These are phyloP conservation scores for Alternaria sp. DNA, from an alignment of 2,329 filamentous ascomycete species.

Conservation along the genomic window DNA sequence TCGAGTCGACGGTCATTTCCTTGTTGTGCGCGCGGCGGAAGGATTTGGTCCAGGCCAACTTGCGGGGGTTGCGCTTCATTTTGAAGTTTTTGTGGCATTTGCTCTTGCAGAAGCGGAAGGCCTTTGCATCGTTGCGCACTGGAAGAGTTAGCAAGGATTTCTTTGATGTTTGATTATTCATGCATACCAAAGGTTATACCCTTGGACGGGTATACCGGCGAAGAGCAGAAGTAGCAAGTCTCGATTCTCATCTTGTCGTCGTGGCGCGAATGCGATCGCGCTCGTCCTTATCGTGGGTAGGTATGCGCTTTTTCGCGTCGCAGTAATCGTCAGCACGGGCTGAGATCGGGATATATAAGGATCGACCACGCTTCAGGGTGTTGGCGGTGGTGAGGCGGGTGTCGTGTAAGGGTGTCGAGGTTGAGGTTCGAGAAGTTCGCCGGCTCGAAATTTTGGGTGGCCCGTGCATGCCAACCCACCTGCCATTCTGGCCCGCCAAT, in stretches of 20 bases:
- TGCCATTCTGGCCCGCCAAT: conserved; percentile 13
- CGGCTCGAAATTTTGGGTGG: conserved; percentile 22
- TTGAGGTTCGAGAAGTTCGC: conserved; percentile 3
- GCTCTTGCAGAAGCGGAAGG: conserved; percentile 69
- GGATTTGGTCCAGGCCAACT: conserved; percentile 56
- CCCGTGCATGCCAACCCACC: background rate
- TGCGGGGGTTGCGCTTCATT: conserved; percentile 84
- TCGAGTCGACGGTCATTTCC: conserved; percentile 85
- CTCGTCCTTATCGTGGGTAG: background rate
- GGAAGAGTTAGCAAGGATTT: background rate
- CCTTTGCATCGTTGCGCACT: conserved; percentile 61
- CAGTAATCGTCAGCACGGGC: background rate
- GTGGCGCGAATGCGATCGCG: conserved; percentile 3
- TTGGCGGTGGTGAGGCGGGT: conserved; percentile 1
- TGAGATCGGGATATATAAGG: background rate
- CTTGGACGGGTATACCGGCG: conserved; percentile 56
- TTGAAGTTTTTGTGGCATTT: conserved; percentile 75
- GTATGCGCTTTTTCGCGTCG: conserved; percentile 8
- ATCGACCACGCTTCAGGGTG: background rate
- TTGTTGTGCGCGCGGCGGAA: conserved; percentile 57
- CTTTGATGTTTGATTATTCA: background rate
- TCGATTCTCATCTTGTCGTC: conserved; percentile 44
- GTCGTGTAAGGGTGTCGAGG: conserved; percentile 13
- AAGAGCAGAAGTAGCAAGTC: conserved; percentile 68
- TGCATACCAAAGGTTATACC: conserved; percentile 66